Conservation (phyloP, 2,329 filamentous ascomycete genomes). For the Clarireedia homoeocarpa region DNA sequence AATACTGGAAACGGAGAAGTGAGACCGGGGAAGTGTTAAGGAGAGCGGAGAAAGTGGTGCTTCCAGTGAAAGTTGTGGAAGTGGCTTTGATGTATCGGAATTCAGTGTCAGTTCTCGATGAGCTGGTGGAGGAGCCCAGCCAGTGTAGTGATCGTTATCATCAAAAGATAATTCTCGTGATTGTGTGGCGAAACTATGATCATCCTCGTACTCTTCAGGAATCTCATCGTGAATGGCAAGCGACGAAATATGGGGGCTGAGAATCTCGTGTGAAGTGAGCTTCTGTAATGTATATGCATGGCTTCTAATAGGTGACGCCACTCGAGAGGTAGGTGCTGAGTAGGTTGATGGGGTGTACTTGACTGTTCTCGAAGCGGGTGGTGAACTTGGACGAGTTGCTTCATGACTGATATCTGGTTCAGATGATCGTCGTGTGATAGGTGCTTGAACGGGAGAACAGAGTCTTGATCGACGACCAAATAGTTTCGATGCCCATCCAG, state of each 20-base stretch:
- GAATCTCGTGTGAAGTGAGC: neutral
- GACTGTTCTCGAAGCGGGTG: neutral
- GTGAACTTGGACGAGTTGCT: constrained; percentile 11
- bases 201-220: constrained; percentile 45
- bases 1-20: constrained; percentile 27
- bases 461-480: constrained; percentile 3
- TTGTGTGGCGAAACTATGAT: constrained; percentile 52
- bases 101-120: constrained; percentile 10
- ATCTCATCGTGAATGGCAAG: constrained; percentile 40
- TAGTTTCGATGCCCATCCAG: constrained; percentile 8
- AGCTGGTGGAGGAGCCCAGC: constrained; percentile 23
- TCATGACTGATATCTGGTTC: neutral
- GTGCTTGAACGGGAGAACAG: constrained; percentile 30
- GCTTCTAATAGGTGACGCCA: constrained; percentile 13
- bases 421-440: neutral
- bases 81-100: constrained; percentile 19
- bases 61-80: constrained; percentile 23
- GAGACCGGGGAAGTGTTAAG: constrained; percentile 21
- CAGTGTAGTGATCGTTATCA: constrained; percentile 20
- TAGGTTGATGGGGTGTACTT: neutral
- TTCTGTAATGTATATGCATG: neutral
- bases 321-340: constrained; percentile 11
- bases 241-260: neutral
- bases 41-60: constrained; percentile 9
- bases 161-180: constrained; percentile 14